phyloP scores from a whole-genome alignment of 78 protist genomes.

The Emiliania huxleyi region DNA sequence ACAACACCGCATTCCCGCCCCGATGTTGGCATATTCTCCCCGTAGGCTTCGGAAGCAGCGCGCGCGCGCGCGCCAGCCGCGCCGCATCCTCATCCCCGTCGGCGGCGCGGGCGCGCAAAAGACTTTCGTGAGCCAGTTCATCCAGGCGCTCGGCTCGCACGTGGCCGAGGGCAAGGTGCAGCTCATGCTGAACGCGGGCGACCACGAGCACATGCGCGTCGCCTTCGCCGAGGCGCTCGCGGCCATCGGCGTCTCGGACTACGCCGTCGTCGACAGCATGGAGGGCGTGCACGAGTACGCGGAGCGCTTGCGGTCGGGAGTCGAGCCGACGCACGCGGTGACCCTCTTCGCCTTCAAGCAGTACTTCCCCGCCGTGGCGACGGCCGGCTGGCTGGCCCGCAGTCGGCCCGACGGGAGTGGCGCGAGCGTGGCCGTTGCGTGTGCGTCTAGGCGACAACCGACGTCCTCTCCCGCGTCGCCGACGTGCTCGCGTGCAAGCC shows the following conservation, averaged over 20 bases:
- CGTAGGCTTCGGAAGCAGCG: constrained; percentile 4
- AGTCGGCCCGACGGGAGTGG: no score
- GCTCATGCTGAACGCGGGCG: constrained; percentile 26
- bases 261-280: neutral
- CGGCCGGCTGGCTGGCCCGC: constrained; percentile 15
- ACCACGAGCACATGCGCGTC: neutral
- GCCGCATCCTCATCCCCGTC: constrained; percentile 30
- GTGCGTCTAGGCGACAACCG: no score
- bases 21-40: no score
- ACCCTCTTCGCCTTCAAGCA: constrained; percentile 28
- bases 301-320: neutral
- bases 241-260: neutral
- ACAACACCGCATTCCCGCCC: no score
- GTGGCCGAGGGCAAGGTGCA: neutral
- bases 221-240: constrained; percentile 1
- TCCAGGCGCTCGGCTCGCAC: neutral
- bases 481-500: constrained; percentile 34
- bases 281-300: neutral
- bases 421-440: no score
- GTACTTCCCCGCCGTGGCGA: constrained; percentile 42
- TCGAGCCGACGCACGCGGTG: neutral
- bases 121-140: neutral
- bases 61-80: neutral
- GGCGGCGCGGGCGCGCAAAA: constrained; percentile 9
- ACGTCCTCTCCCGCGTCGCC: no score